Percentiles rank a stretch among this genome's conserved stretches.
These are phyloP conservation scores for Toxicodendron radicans DNA, from an alignment of 345 rosid genomes.

Conservation along the genomic window DNA sequence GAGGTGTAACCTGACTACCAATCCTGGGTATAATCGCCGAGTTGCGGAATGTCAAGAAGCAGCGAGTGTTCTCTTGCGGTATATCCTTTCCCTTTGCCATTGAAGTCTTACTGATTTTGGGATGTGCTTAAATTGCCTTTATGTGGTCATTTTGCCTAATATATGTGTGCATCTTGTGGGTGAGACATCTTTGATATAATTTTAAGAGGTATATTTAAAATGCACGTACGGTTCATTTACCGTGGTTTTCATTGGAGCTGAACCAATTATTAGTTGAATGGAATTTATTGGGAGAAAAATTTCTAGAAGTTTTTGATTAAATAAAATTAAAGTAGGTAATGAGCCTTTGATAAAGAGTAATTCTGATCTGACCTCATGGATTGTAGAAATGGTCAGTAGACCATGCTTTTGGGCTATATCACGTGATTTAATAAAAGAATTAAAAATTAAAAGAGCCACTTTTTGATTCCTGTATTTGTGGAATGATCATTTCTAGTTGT, in stretches of 20 bases:
- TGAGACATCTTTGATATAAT: not conserved
- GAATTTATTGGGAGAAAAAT: not conserved
- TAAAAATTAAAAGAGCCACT: no score
- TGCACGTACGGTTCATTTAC: not conserved
- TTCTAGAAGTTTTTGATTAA: no score
- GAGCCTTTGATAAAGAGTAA: no score
- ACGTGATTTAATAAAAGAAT: no score
- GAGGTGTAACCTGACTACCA: slow-evolving; percentile 79
- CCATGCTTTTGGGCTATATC: no score
- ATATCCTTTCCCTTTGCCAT: slow-evolving; percentile 20
- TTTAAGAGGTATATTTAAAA: not conserved
- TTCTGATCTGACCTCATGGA: no score
- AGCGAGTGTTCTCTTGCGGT: slow-evolving; percentile 75
- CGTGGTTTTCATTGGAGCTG: not conserved
- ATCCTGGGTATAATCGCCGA: slow-evolving; percentile 90
- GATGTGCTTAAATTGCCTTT: slow-evolving; percentile 6
- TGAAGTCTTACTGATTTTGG: not conserved
- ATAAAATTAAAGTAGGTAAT: no score
- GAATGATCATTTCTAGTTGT: no score
- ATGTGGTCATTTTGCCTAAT: not conserved
- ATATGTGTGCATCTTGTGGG: not conserved
- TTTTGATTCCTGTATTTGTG: no score
- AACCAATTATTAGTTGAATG: no score
- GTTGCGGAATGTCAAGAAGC: slow-evolving; percentile 95
- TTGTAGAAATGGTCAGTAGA: no score